Conservation (phyloP, 805 yeast species). For the Sugiyamaella qingdaonensis region DNA sequence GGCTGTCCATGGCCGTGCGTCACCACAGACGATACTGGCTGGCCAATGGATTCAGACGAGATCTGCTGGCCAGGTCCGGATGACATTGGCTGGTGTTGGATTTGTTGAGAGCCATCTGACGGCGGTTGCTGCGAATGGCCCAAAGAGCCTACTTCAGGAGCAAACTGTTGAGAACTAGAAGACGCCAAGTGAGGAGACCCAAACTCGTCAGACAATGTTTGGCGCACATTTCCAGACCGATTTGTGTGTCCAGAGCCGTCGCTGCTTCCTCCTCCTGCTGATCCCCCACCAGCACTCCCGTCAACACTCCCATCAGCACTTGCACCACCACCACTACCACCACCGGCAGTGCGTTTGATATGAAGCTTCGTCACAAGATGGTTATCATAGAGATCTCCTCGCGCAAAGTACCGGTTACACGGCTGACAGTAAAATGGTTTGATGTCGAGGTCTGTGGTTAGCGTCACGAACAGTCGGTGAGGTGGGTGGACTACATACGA, state of each 20-base stretch:
- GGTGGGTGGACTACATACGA: conserved; percentile 18
- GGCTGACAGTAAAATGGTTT: conserved; percentile 33
- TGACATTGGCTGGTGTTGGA: neutral
- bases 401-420: conserved; percentile 33
- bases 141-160: neutral
- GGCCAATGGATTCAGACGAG: neutral
- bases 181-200: neutral
- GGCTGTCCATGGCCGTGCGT: neutral
- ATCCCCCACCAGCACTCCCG: neutral
- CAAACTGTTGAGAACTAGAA: neutral
- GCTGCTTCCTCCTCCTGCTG: neutral
- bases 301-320: neutral
- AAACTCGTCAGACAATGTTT: neutral
- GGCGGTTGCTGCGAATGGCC: too few relatives aligned
- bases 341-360: conserved; percentile 26
- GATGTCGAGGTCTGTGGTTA: conserved; percentile 25
- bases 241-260: neutral
- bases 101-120: too few relatives aligned
- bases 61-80: neutral
- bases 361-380: conserved; percentile 33
- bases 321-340: neutral
- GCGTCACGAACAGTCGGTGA: neutral
- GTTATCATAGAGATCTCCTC: conserved; percentile 35
- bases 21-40: neutral
- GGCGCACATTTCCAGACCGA: neutral